Base-by-base conservation (phyloP, 495 filamentous ascomycete species). In the Bryoglossum gracile region DNA sequence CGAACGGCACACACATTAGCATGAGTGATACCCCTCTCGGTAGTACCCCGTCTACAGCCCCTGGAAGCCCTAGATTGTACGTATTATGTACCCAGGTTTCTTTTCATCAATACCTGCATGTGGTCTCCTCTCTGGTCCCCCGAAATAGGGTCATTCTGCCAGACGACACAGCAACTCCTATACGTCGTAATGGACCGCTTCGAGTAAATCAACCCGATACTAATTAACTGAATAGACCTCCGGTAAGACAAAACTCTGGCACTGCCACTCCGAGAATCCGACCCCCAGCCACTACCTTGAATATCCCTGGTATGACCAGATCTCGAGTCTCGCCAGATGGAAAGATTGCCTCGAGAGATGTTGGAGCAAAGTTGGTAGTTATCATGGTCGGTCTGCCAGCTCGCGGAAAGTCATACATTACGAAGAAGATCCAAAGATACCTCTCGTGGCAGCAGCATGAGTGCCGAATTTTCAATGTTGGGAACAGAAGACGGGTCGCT, bases 361-460 rank as follows among this genome's bases (percentile, higher is more conserved):
- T 98, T 40, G 92, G 89, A 18, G 81, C 91, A 14, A 98, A 98
- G 71, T 72, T 97, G 56, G 89, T 96, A 58, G 92, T 98, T 60
- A 83, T 97, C 58, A 98, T 98, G 92, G 92, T 98, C 40, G 92
- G 92, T 50, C 73, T 98, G 43, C 92, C 92, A 0, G 92, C 92
- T 1, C 71, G 92, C 51, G 92, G 92, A 45, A 98, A 98, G 68
- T 95, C 89, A 48, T 98, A 98, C 66, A 89, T 98, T 57, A 96
- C 91, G 45, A 96, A 95, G 73, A 98, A 98, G 71, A 74, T 98
- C 37, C 85, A 89, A 19, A 79, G 92, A 41, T 98, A 98, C 57
- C 69, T 98, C 18, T 90, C 94, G 46, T 98, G 92, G 92, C 81
- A 95, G 41, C 92, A 98, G 56, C 92, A 98, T 61, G 85, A 95